These are phyloP conservation scores for Pseudogymnoascus sp. DNA, from an alignment of 2,329 filamentous ascomycete species.

Conservation along the genomic window DNA sequence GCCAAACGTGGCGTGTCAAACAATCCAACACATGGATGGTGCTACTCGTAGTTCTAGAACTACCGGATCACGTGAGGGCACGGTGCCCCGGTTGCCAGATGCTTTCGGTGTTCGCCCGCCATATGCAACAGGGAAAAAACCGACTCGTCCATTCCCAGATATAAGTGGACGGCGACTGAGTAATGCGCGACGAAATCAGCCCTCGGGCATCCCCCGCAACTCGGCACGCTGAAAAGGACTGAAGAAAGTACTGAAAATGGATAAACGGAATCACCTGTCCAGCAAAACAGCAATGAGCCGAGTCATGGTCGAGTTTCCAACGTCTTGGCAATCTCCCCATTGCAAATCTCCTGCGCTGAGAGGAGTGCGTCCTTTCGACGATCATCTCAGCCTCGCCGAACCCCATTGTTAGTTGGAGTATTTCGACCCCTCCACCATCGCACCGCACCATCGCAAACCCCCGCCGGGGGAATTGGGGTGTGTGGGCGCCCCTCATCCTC, in stretches of 20 bases:
- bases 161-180: not conserved
- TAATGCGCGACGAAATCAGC: not conserved
- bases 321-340: not conserved
- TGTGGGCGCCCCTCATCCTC: not conserved
- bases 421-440: not conserved
- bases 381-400: constrained; percentile 1
- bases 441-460: not conserved
- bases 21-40: not conserved
- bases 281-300: not conserved
- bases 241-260: not conserved
- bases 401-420: not conserved
- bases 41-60: not conserved
- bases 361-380: not conserved
- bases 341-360: not conserved
- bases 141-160: not conserved
- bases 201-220: not conserved
- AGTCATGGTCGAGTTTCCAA: constrained; percentile 6
- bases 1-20: not conserved
- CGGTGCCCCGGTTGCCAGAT: not conserved
- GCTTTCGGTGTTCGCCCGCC: not conserved
- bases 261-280: not conserved
- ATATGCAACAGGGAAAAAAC: not conserved
- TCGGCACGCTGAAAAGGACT: not conserved
- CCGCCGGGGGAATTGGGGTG: not conserved
- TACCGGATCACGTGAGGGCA: not conserved